phyloP scores from a whole-genome alignment of 106 monocot genomes.

The Dioscorea zingiberensis region DNA sequence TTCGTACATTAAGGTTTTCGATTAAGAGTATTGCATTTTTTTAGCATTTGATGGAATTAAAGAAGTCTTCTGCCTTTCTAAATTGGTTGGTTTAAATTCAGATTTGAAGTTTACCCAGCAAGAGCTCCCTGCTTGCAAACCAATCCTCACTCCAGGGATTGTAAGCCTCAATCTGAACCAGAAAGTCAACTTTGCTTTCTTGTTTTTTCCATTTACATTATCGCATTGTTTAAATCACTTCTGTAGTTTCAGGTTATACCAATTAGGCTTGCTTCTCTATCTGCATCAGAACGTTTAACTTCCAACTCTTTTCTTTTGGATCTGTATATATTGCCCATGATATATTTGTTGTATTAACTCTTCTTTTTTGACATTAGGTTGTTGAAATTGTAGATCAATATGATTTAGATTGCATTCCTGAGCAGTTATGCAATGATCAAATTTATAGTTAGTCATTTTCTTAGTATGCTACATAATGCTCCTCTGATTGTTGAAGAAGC shows the following conservation, averaged over 20 bases:
- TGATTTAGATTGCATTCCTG: slow-evolving; percentile 58
- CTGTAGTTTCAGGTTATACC: slow-evolving; percentile 54
- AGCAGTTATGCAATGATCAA: slow-evolving; percentile 16
- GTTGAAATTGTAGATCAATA: slow-evolving; percentile 71
- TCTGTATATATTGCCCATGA: neutral
- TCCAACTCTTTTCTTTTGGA: neutral
- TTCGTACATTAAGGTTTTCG: neutral
- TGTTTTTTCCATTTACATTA: neutral
- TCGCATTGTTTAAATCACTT: neutral
- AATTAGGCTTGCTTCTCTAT: slow-evolving; percentile 58
- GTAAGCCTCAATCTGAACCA: slow-evolving; percentile 23
- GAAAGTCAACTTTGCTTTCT: neutral
- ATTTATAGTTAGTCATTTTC: no score
- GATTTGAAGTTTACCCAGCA: slow-evolving; percentile 68
- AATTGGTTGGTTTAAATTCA: slow-evolving; percentile 14
- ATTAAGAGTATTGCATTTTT: no score
- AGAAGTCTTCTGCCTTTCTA: no score
- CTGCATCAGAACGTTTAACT: slow-evolving; percentile 52
- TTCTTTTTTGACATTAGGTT: slow-evolving; percentile 34
- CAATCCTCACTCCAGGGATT: slow-evolving; percentile 43
- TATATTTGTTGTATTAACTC: neutral
- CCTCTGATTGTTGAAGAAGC: no score
- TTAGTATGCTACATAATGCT: no score
- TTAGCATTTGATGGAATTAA: no score
- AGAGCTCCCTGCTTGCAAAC: slow-evolving; percentile 64